These are phyloP conservation scores for Salix brachista DNA, from an alignment of 345 rosid genomes.

Conservation along the genomic window DNA sequence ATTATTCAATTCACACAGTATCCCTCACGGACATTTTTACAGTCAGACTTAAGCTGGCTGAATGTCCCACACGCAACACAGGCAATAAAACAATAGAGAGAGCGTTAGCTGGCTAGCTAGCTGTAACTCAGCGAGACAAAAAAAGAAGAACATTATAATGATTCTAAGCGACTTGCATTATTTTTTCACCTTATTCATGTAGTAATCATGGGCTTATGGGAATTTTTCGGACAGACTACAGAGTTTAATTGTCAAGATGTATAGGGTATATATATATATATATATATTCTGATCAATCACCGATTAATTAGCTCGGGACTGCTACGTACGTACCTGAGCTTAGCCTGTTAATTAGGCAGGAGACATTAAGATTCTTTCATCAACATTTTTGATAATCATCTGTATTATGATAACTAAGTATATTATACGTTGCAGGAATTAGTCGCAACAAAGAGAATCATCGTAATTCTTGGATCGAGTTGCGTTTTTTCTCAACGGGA, in stretches of 20 bases:
- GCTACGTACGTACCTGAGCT: no score
- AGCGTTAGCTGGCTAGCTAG: slow-evolving; percentile 14
- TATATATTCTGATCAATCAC: no score
- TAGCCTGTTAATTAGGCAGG: neutral
- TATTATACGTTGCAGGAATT: neutral
- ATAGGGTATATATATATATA: no score
- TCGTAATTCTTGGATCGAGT: neutral
- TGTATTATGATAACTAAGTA: neutral
- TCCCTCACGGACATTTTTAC: neutral
- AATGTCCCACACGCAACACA: slow-evolving; percentile 30
- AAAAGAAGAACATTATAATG: slow-evolving; percentile 6
- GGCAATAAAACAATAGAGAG: slow-evolving; percentile 10
- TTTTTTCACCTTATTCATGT: slow-evolving; percentile 11
- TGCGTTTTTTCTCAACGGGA: neutral
- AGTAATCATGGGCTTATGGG: slow-evolving; percentile 3
- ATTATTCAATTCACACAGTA: neutral
- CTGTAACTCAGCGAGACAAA: slow-evolving; percentile 21
- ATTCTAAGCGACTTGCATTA: slow-evolving; percentile 13
- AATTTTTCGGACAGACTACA: neutral
- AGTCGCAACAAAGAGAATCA: neutral
- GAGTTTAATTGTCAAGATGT: no score
- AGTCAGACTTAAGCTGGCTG: slow-evolving; percentile 8
- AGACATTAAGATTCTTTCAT: neutral
- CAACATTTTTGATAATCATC: neutral
- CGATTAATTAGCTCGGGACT: neutral